A percentile compares a stretch with the other conserved stretches of the same genome.
Conservation (phyloP, 2,329 filamentous ascomycete genomes). For the Penicillium sp. region DNA sequence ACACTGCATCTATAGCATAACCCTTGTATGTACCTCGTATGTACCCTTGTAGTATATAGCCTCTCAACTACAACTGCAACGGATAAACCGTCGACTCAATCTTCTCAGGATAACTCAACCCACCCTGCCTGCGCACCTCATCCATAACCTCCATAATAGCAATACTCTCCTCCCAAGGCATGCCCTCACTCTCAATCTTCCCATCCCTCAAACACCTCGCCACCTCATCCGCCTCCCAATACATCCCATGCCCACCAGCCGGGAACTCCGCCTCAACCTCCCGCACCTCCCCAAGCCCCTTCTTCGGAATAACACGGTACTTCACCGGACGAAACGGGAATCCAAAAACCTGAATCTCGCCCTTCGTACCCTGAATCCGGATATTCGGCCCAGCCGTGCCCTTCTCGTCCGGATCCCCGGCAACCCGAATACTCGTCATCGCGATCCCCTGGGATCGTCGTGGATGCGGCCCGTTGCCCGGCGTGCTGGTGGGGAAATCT, state of each 20-base stretch:
- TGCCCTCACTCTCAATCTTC: conserved; percentile 70
- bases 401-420: conserved; percentile 64
- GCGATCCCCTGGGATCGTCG: conserved; percentile 71
- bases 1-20: too few relatives aligned
- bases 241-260: conserved; percentile 77
- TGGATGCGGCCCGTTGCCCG: conserved; percentile 42
- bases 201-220: conserved; percentile 76
- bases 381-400: conserved; percentile 68
- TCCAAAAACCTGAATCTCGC: conserved; percentile 79
- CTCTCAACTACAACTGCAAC: conserved; percentile 42
- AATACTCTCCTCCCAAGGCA: conserved; percentile 77
- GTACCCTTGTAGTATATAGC: too few relatives aligned
- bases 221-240: conserved; percentile 83
- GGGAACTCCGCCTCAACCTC: conserved; percentile 52
- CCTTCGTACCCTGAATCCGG: conserved; percentile 77
- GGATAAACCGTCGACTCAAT: conserved; percentile 67
- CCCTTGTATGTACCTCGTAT: too few relatives aligned
- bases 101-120: conserved; percentile 65
- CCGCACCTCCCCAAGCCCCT: conserved; percentile 45
- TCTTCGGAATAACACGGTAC: conserved; percentile 66
- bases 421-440: conserved; percentile 66
- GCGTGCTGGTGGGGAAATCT: conserved; percentile 67
- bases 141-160: conserved; percentile 84
- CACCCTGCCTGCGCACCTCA: conserved; percentile 66
- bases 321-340: conserved; percentile 71